Evolutionary conservation across 352 stramenopile genomes (phyloP).

Genomic region (Phytophthora ohioensis): DNA sequence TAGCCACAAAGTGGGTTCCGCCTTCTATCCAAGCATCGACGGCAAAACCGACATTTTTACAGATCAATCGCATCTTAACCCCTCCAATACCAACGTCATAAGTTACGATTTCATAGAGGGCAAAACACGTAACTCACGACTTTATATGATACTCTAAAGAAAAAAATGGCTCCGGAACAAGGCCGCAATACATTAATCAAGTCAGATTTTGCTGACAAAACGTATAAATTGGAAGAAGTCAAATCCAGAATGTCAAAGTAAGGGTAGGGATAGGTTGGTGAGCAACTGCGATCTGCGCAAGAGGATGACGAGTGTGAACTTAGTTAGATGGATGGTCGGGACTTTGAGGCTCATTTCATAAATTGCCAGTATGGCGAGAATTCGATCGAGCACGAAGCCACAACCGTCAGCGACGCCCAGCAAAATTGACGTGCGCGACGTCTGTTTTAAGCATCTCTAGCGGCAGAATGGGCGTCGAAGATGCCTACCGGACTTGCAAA

Average conservation of each 20-base stretch:
- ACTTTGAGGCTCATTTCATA: neutral
- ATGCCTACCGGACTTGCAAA: neutral
- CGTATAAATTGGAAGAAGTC: conserved; percentile 5
- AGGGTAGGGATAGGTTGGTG: neutral
- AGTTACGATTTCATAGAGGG: too few relatives aligned
- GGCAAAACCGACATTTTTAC: too few relatives aligned
- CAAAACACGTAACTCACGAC: too few relatives aligned
- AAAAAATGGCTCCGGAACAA: too few relatives aligned
- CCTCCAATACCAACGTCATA: too few relatives aligned
- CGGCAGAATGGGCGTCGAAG: neutral
- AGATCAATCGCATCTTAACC: too few relatives aligned
- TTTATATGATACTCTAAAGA: too few relatives aligned
- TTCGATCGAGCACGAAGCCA: neutral
- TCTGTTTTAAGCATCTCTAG: neutral
- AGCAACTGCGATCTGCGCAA: neutral
- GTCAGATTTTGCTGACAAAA: neutral
- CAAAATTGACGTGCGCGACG: neutral
- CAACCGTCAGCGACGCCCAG: neutral
- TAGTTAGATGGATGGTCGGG: neutral
- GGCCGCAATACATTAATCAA: conserved; percentile 12
- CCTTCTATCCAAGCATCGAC: too few relatives aligned
- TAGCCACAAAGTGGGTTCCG: too few relatives aligned
- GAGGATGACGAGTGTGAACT: too few relatives aligned
- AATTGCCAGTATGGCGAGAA: neutral
- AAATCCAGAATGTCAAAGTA: neutral